These are phyloP conservation scores for Bruguiera gymnorhiza DNA, from an alignment of 345 rosid genomes.

Conservation along the genomic window DNA sequence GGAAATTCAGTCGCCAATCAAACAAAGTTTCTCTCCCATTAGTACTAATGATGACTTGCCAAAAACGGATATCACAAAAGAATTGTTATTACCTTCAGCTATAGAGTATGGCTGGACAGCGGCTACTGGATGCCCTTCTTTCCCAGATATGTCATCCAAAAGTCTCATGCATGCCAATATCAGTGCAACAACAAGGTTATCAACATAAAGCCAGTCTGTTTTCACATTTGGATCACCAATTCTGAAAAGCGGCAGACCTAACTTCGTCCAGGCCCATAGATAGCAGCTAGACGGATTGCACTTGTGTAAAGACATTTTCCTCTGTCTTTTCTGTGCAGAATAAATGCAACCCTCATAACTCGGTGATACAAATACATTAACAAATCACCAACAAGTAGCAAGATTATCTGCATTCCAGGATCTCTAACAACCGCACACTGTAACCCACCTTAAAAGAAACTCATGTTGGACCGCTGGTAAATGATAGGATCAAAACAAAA, in stretches of 20 bases:
- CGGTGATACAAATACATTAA: background rate
- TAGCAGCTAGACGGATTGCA: slow-evolving; percentile 88
- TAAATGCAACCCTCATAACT: slow-evolving; percentile 2
- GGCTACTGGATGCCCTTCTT: slow-evolving; percentile 60
- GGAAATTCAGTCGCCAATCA: background rate
- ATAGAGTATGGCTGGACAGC: slow-evolving; percentile 91
- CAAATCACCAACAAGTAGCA: background rate
- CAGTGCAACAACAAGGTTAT: slow-evolving; percentile 76
- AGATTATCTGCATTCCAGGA: background rate
- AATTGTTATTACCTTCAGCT: slow-evolving; percentile 64
- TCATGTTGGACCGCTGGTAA: background rate
- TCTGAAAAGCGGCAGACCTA: slow-evolving; percentile 61
- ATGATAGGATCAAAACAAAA: no score
- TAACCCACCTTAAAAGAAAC: background rate
- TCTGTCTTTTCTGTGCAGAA: slow-evolving; percentile 43
- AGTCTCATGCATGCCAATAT: slow-evolving; percentile 88
- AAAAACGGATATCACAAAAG: background rate
- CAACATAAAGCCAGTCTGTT: slow-evolving; percentile 80
- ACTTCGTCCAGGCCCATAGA: slow-evolving; percentile 83
- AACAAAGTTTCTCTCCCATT: background rate
- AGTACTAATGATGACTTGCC: background rate
- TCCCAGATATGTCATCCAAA: slow-evolving; percentile 74
- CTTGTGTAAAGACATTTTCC: slow-evolving; percentile 62
- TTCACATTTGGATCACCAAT: slow-evolving; percentile 67
- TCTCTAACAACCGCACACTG: background rate